Evolutionary conservation across 495 filamentous ascomycete species (phyloP).

Genomic region (Clohesyomyces aquaticus): DNA sequence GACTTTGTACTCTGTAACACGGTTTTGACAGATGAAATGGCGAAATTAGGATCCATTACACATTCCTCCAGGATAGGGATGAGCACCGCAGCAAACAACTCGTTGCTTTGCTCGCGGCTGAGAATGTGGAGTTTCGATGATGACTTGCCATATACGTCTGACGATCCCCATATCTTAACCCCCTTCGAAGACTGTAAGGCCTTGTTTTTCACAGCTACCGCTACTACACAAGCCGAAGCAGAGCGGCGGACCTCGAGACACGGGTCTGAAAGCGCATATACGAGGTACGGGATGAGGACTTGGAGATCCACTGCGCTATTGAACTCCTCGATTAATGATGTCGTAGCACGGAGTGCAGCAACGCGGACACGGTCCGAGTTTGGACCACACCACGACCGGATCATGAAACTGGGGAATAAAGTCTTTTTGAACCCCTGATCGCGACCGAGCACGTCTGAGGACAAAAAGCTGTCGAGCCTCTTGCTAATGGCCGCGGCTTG

Average conservation of each 20-base stretch:
- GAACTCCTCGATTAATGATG: slow-evolving; percentile 52
- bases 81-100: slow-evolving; percentile 66
- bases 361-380: slow-evolving; percentile 68
- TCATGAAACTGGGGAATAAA: slow-evolving; percentile 76
- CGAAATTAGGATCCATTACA: slow-evolving; percentile 69
- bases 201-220: slow-evolving; percentile 42
- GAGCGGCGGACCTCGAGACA: slow-evolving; percentile 73
- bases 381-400: slow-evolving; percentile 71
- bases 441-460: slow-evolving; percentile 61
- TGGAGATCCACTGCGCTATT: slow-evolving; percentile 50
- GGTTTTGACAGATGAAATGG: slow-evolving; percentile 62
- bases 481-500: slow-evolving; percentile 28
- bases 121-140: slow-evolving; percentile 62
- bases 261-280: slow-evolving; percentile 73
- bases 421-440: slow-evolving; percentile 59
- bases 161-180: slow-evolving; percentile 18
- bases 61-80: slow-evolving; percentile 79
- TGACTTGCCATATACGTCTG: slow-evolving; percentile 58
- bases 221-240: slow-evolving; percentile 64
- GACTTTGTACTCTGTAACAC: slow-evolving; percentile 55
- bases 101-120: slow-evolving; percentile 57
- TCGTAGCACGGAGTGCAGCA: slow-evolving; percentile 66
- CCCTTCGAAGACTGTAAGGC: not conserved
- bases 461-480: slow-evolving; percentile 60
- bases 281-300: slow-evolving; percentile 66